phyloP scores from a whole-genome alignment of 2,329 filamentous ascomycete species.

The Pestalotiopsis sp. region DNA sequence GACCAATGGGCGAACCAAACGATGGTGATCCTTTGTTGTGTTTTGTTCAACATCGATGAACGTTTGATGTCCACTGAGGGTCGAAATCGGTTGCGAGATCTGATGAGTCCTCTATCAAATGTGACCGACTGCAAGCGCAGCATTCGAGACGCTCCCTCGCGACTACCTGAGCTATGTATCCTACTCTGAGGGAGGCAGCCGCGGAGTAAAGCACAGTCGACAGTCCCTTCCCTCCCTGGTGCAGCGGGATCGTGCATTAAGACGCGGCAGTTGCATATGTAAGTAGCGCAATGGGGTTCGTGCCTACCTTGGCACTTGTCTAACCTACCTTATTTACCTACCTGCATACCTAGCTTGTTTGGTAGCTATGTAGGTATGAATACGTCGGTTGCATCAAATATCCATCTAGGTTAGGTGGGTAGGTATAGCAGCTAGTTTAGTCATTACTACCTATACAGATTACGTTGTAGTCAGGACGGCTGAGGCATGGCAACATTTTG shows the following conservation, averaged over 20 bases:
- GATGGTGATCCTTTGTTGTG: not conserved
- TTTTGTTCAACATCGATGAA: not conserved
- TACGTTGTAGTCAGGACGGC: not conserved
- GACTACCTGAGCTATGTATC: no score
- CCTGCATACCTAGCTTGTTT: no score
- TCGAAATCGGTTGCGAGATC: not conserved
- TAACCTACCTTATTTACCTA: no score
- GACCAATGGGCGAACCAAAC: not conserved
- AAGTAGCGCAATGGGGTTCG: not conserved
- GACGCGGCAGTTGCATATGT: not conserved
- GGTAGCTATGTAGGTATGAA: no score
- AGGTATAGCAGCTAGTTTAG: not conserved
- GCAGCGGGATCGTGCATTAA: slow-evolving; percentile 1
- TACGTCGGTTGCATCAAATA: no score
- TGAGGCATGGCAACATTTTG: not conserved
- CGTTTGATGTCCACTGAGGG: not conserved
- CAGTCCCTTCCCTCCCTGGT: not conserved
- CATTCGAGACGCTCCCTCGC: not conserved
- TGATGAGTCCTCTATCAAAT: not conserved
- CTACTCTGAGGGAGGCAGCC: no score
- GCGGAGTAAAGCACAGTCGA: not conserved
- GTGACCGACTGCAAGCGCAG: not conserved
- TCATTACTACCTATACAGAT: no score
- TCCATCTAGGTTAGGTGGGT: not conserved
- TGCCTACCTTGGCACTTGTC: not conserved